Evolutionary conservation across 2,329 filamentous ascomycete genomes (phyloP), one percentile per base, ranked within the genome.

Genomic region (Teratosphaeria destructans): DNA sequence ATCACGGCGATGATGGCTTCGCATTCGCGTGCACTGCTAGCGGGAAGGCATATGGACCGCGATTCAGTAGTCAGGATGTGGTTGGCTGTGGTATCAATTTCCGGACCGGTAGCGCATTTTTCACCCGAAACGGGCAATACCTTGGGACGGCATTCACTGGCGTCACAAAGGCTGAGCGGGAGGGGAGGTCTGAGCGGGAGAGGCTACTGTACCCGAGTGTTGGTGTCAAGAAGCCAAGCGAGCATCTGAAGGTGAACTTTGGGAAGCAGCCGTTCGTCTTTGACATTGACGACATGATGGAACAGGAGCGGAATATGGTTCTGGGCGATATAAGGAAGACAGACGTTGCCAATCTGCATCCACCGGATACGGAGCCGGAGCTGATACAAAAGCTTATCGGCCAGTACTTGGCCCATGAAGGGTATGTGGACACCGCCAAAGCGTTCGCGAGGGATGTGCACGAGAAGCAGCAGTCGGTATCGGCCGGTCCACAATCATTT

Each of bases 371-470:
- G 62, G 93, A 96, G 73, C 86, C 85, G 1, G 81, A 88, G 29
- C 80, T 97, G 55, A 85, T 96, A 43, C 91, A 96, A 71, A 83
- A 88, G 66, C 78, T 97, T 59, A 85, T 93, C 19, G 81, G 91
- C 47, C 92, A 96, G 74, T 97, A 95, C 66, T 78, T 99, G 14
- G 89, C 92, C 43, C 93, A 97, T 67, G 94, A 97, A 68, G 94
- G 94, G 61, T 97, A 96, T 66, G 87, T 96, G 7, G 93, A 96
- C 65, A 96, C 93, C 0, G 92, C 92, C 8, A 84, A 86, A 63
- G 90, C 90, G 0, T 97, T 99, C 78, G 59, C 62, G 19, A 81
- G 87, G 66, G 93, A 97, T 69, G 85, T 95, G 29, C 82, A 84
- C 58, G 77, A 82, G 16, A 89, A 96, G 71, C 87, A 88, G 67